These are phyloP conservation scores for Calocera viscosa DNA, from an alignment of 768 basidiomycete genomes.

Conservation along the genomic window DNA sequence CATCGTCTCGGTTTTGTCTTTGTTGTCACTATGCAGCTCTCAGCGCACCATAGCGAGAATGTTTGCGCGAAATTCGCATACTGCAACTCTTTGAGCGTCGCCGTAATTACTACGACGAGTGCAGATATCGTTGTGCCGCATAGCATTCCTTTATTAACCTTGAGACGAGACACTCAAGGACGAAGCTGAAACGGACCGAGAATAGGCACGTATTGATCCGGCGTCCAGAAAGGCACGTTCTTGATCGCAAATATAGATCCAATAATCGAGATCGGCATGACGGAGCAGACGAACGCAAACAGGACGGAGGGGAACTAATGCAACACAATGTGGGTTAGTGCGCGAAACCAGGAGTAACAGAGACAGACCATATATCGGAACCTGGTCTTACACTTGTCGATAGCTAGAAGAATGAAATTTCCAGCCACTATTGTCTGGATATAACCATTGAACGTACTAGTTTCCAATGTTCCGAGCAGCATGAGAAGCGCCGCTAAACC, in stretches of 20 bases:
- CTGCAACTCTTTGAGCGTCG: conserved; percentile 65
- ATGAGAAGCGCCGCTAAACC: conserved; percentile 47
- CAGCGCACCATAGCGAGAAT: not conserved
- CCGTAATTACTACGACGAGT: conserved; percentile 56
- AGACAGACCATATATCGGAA: conserved; percentile 55
- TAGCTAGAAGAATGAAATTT: conserved; percentile 34
- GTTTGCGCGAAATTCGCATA: conserved; percentile 26
- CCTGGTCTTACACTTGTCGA: conserved; percentile 65
- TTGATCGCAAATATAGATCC: conserved; percentile 67
- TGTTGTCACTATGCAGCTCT: conserved; percentile 47
- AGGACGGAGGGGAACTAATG: conserved; percentile 53
- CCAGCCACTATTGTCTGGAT: not conserved
- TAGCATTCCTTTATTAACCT: conserved; percentile 82
- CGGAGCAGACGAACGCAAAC: conserved; percentile 56
- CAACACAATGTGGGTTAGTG: not conserved
- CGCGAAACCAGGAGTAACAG: not conserved
- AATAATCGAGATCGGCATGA: conserved; percentile 65
- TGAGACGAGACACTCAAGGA: conserved; percentile 21
- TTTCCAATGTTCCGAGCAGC: conserved; percentile 63
- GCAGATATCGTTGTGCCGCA: conserved; percentile 68
- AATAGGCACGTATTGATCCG: conserved; percentile 46
- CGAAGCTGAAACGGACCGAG: not conserved
- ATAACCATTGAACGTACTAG: conserved; percentile 36
- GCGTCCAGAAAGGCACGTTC: conserved; percentile 67
- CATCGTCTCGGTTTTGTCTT: conserved; percentile 74